Evolutionary conservation across 2,329 filamentous ascomycete genomes (phyloP).

Genomic region (Colletotrichum salicis): DNA sequence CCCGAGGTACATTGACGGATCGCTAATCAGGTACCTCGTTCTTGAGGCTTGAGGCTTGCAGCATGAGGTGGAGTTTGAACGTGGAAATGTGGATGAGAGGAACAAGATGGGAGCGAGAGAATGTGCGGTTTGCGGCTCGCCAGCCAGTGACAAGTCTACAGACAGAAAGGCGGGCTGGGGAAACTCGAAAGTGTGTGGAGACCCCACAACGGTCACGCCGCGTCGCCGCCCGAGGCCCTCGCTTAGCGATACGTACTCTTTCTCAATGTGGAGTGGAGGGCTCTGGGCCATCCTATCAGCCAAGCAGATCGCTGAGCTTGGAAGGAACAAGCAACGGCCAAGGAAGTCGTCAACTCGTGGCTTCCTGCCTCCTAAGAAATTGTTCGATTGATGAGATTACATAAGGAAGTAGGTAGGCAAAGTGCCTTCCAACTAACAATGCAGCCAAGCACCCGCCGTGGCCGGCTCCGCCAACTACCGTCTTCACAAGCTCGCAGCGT

Average conservation of each 20-base stretch:
- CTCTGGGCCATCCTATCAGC: background rate
- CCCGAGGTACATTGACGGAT: background rate
- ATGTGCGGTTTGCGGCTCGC: background rate
- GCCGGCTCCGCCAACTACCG: background rate
- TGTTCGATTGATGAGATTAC: too few relatives aligned
- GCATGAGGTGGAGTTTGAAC: background rate
- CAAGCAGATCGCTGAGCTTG: background rate
- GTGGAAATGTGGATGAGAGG: background rate
- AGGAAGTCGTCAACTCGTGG: background rate
- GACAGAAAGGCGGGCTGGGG: background rate
- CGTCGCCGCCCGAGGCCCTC: background rate
- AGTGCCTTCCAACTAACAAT: background rate
- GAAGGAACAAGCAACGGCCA: conserved; percentile 10
- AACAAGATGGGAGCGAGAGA: background rate
- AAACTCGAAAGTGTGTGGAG: background rate
- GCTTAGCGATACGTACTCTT: background rate
- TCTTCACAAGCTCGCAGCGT: background rate
- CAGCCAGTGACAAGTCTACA: too few relatives aligned
- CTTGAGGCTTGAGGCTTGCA: too few relatives aligned
- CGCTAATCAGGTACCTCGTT: background rate
- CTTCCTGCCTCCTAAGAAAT: too few relatives aligned
- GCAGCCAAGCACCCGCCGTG: conserved; percentile 2
- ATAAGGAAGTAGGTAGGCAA: too few relatives aligned
- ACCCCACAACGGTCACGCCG: background rate
- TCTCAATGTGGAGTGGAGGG: background rate